Evolutionary conservation across 2,329 filamentous ascomycete genomes (phyloP).

Genomic region (Trichoderma guizhouense): DNA sequence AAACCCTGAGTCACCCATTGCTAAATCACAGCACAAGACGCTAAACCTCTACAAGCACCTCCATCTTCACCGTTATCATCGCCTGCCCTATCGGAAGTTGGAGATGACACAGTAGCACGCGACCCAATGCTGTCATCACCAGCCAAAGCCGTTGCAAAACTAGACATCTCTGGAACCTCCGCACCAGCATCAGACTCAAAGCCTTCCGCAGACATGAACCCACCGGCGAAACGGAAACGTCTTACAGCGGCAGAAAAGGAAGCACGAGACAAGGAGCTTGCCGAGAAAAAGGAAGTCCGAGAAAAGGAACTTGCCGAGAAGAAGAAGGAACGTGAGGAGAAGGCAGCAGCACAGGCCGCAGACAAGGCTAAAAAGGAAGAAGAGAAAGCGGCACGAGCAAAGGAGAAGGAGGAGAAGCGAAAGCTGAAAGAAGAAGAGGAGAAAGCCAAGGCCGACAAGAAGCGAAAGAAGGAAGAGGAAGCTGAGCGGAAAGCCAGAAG

Average conservation of each 20-base stretch:
- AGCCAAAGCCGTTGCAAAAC: slow-evolving; percentile 26
- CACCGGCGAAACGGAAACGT: slow-evolving; percentile 42
- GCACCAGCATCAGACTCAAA: slow-evolving; percentile 18
- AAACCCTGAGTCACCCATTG: slow-evolving; percentile 20
- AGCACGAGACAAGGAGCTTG: slow-evolving; percentile 28
- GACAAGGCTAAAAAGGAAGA: slow-evolving; percentile 40
- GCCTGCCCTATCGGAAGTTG: slow-evolving; percentile 40
- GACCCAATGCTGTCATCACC: slow-evolving; percentile 36
- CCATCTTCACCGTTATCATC: slow-evolving; percentile 30
- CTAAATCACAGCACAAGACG: slow-evolving; percentile 24
- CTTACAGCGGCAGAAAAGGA: slow-evolving; percentile 37
- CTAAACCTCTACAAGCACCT: neutral
- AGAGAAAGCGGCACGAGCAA: slow-evolving; percentile 37
- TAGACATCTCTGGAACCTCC: slow-evolving; percentile 13
- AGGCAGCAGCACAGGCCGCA: slow-evolving; percentile 36
- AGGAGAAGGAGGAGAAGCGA: slow-evolving; percentile 40
- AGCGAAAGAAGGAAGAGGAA: slow-evolving; percentile 50
- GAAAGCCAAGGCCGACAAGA: slow-evolving; percentile 41
- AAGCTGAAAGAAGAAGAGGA: slow-evolving; percentile 44
- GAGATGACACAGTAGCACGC: slow-evolving; percentile 39
- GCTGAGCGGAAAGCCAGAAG: slow-evolving; percentile 44
- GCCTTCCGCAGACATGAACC: slow-evolving; percentile 26
- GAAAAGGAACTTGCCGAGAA: slow-evolving; percentile 31
- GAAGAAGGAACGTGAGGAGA: slow-evolving; percentile 36
- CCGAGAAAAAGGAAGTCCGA: slow-evolving; percentile 35